These are phyloP conservation scores for Diaporthe destruens DNA, from an alignment of 2,329 filamentous ascomycete genomes.

Conservation along the genomic window DNA sequence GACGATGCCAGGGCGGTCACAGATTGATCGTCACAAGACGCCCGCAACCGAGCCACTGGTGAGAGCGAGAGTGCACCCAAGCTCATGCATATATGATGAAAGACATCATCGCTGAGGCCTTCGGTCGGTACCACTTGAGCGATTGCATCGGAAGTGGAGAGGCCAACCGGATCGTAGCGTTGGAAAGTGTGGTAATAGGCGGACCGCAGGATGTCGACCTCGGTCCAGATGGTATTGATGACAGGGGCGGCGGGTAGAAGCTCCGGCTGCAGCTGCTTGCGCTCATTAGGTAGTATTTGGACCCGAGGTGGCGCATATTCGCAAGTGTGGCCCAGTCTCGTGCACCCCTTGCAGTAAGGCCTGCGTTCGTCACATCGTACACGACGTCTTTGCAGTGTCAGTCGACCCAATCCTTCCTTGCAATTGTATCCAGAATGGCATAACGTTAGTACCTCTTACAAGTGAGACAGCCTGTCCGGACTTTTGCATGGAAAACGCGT, in stretches of 20 bases:
- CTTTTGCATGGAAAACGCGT: slow-evolving; percentile 5
- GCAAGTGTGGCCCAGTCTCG: background rate
- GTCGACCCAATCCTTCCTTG: background rate
- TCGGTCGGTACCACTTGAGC: background rate
- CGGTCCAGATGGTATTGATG: background rate
- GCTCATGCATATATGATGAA: slow-evolving; percentile 3
- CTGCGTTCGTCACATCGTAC: slow-evolving; percentile 23
- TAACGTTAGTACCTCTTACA: slow-evolving; percentile 15
- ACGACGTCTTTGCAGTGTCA: background rate
- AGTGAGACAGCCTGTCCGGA: slow-evolving; percentile 7
- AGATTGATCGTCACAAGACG: background rate
- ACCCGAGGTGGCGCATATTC: background rate
- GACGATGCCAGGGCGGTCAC: background rate
- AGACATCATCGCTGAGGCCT: background rate
- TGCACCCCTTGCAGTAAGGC: slow-evolving; percentile 20
- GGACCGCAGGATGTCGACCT: slow-evolving; percentile 7
- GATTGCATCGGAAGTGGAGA: slow-evolving; percentile 2
- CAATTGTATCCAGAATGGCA: background rate
- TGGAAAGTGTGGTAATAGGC: slow-evolving; percentile 11
- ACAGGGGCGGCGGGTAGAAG: background rate
- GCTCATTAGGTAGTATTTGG: too few relatives aligned
- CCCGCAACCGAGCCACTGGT: background rate
- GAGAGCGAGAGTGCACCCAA: slow-evolving; percentile 9
- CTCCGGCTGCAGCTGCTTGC: background rate
- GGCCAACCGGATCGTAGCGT: background rate